Percentiles rank a stretch among this genome's conserved stretches.
These are phyloP conservation scores for Psilocybe azurescens DNA, from an alignment of 768 basidiomycete species.

Conservation along the genomic window DNA sequence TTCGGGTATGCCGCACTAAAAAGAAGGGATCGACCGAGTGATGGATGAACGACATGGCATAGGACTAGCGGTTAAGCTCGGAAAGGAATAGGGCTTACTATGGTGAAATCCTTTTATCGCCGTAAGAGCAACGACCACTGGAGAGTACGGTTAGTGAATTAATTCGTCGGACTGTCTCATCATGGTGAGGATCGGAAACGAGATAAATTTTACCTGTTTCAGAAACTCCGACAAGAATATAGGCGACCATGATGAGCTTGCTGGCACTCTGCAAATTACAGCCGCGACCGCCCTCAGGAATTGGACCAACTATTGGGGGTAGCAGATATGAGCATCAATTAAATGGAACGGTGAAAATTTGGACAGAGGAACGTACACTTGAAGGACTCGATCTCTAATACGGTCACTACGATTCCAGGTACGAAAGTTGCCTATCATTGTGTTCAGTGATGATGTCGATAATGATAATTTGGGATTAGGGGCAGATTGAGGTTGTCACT, in stretches of 20 bases:
- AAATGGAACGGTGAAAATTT: neutral
- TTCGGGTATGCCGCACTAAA: conserved; percentile 28
- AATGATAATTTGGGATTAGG: too few relatives aligned
- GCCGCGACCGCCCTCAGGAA: conserved; percentile 22
- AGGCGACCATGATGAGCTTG: conserved; percentile 41
- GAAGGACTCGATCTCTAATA: conserved; percentile 37
- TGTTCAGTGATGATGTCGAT: neutral
- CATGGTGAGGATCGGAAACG: too few relatives aligned
- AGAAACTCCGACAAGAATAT: conserved; percentile 40
- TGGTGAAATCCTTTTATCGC: conserved; percentile 41
- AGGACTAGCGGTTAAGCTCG: neutral
- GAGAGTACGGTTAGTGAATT: neutral
- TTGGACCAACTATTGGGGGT: neutral
- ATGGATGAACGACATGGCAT: neutral
- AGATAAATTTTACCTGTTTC: conserved; percentile 41
- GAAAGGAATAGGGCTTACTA: conserved; percentile 30
- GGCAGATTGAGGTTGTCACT: neutral
- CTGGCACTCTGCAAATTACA: conserved; percentile 38
- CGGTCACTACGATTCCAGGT: conserved; percentile 33
- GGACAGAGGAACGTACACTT: conserved; percentile 30
- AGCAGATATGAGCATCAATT: neutral
- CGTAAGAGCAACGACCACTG: conserved; percentile 44
- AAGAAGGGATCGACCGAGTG: conserved; percentile 24
- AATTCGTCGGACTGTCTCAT: too few relatives aligned
- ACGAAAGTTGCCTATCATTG: conserved; percentile 31